Conservation (phyloP, 495 filamentous ascomycete species). For the Xanthoparmelia taractica region DNA sequence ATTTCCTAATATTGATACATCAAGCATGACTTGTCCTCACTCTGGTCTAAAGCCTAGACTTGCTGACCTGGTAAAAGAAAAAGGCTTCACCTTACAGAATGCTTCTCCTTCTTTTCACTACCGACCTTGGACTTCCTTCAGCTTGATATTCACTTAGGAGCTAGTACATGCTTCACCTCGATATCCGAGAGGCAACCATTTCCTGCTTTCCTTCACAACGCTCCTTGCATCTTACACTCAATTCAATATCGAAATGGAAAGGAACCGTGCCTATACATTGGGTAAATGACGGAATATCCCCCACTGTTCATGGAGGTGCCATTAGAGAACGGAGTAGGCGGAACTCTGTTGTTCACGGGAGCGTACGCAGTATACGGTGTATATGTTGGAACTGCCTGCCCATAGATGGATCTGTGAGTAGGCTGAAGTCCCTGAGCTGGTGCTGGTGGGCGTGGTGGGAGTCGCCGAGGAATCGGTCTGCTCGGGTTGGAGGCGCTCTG, state of each 20-base stretch:
- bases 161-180: slow-evolving; percentile 3
- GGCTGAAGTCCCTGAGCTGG: neutral
- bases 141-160: neutral
- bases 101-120: neutral
- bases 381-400: neutral
- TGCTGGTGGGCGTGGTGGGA: neutral
- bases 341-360: neutral
- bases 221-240: neutral
- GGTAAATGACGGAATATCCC: neutral
- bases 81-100: neutral
- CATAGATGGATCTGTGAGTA: neutral
- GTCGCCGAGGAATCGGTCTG: neutral
- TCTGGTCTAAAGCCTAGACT: neutral
- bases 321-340: neutral
- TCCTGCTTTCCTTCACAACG: neutral
- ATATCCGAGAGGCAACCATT: neutral
- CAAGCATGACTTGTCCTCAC: neutral
- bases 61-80: neutral
- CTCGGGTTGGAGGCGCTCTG: neutral
- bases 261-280: neutral
- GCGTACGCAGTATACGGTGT: neutral
- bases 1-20: neutral
- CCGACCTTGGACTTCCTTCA: neutral
- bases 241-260: neutral
- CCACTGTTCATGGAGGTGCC: neutral